Base-by-base conservation (phyloP, 306 rosid species). In the Pyrus communis region DNA sequence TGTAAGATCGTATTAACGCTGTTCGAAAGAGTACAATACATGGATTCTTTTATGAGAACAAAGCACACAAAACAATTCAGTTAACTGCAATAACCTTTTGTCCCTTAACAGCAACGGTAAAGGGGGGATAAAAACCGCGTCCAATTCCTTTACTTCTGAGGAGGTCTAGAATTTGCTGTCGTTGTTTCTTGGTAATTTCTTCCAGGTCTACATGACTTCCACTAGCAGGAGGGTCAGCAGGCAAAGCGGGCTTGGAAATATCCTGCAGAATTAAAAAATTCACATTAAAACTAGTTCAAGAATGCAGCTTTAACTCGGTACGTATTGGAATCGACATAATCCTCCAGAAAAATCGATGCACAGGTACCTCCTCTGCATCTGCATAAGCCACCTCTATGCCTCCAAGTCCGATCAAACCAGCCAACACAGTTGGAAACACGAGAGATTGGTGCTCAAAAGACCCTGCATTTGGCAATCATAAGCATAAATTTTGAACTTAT, bases 101-200 rank as follows among this genome's bases (percentile, higher is more conserved):
- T 73, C 98, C 98, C 82, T 89, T 92, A 69, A 84, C 86, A n/a
- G 89, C 84, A 67, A 92, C 91, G 54, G 33, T 77, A 88, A 86
- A 90, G 12, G 83, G 84, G 67, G 98, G 98, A 79, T 82, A 89
- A 71, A 94, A 86, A 69, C 93, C 88, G 52, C 49, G 59, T 46
- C 51, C 77, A 30, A 86, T 35, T 71, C 93, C 96, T 84, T 78
- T 91, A 79, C 79, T 78, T 69, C 64, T 80, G 52, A 90, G 87
- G 81, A 82, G 81, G 54, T 85, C 86, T 59, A 85, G 84, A 84
- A 86, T 93, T 58, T 84, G 75, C 75, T 70, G 71, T 2, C 90
- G 89, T 55, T 90, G 91, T 75, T 80, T 87, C 88, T 55, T 89
- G 23, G 96, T 96, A 54, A 52, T 80, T 51, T 79, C 91, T 67